Percentiles rank a stretch among this genome's conserved stretches.
phyloP scores from a whole-genome alignment of 371 early-diverging fungal genomes.

The Mucor saturninus region DNA sequence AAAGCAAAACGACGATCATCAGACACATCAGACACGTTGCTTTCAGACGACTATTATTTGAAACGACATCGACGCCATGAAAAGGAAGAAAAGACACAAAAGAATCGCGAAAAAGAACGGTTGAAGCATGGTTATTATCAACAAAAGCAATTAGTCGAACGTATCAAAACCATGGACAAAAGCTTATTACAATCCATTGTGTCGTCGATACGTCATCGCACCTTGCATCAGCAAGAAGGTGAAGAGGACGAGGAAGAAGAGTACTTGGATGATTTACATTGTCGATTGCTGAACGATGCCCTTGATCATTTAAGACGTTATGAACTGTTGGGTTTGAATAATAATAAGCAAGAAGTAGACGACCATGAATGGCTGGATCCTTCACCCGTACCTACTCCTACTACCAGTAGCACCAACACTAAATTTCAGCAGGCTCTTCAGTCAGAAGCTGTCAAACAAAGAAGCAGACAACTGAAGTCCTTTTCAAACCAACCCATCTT shows the following conservation, averaged over 20 bases:
- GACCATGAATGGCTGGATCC: background rate
- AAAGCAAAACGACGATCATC: background rate
- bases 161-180: conserved; percentile 58
- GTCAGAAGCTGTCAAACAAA: conserved; percentile 16
- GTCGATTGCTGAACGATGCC: conserved; percentile 55
- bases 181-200: conserved; percentile 42
- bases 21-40: conserved; percentile 4
- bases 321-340: conserved; percentile 55
- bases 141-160: conserved; percentile 64
- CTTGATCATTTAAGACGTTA: conserved; percentile 56
- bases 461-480: conserved; percentile 24
- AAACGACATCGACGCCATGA: conserved; percentile 68
- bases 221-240: conserved; percentile 11
- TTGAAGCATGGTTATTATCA: conserved; percentile 67
- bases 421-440: conserved; percentile 22
- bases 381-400: background rate
- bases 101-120: conserved; percentile 70
- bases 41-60: conserved; percentile 61
- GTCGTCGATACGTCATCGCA: conserved; percentile 43
- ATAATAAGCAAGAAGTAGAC: conserved; percentile 13
- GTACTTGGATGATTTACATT: conserved; percentile 49
- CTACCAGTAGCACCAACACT: background rate
- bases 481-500: conserved; percentile 31
- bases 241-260: conserved; percentile 20
- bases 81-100: conserved; percentile 66